These are phyloP conservation scores for Perkinsus olseni DNA, from an alignment of 169 alveolate species.

Conservation along the genomic window DNA sequence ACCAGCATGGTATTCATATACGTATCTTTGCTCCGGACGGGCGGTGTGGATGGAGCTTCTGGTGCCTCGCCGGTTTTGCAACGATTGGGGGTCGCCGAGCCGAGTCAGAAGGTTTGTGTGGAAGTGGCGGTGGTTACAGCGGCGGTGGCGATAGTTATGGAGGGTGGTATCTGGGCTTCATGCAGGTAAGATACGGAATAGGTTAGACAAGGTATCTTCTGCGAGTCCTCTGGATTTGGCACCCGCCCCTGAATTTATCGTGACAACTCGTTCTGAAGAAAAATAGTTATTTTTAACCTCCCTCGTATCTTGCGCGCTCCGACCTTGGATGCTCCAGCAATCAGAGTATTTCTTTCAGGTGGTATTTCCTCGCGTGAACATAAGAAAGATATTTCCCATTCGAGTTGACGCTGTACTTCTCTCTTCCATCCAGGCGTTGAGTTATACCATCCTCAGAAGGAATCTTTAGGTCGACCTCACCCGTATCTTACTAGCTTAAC, in stretches of 20 bases:
- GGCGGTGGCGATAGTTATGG: neutral
- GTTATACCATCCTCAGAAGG: too few species aligned
- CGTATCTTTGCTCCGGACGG: neutral
- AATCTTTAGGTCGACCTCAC: too few species aligned
- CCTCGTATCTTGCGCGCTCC: too few species aligned
- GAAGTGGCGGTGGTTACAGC: neutral
- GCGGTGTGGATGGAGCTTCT: neutral
- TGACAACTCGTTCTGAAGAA: too few species aligned
- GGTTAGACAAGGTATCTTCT: neutral
- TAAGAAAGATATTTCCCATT: neutral
- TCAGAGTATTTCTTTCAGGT: neutral
- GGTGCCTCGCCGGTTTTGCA: neutral
- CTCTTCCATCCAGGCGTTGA: neutral
- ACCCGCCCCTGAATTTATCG: too few species aligned
- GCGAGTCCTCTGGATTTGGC: too few species aligned
- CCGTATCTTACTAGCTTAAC: too few species aligned
- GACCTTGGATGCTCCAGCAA: too few species aligned
- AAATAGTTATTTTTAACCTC: too few species aligned
- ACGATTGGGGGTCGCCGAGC: neutral
- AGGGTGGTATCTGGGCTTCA: neutral
- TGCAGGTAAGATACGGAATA: neutral
- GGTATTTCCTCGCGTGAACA: neutral
- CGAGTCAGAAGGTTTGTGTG: neutral
- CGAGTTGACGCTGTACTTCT: neutral
- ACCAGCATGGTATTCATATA: neutral